Conservation (phyloP, 2,329 filamentous ascomycete genomes). For the Paraconiothyrium sp. region DNA sequence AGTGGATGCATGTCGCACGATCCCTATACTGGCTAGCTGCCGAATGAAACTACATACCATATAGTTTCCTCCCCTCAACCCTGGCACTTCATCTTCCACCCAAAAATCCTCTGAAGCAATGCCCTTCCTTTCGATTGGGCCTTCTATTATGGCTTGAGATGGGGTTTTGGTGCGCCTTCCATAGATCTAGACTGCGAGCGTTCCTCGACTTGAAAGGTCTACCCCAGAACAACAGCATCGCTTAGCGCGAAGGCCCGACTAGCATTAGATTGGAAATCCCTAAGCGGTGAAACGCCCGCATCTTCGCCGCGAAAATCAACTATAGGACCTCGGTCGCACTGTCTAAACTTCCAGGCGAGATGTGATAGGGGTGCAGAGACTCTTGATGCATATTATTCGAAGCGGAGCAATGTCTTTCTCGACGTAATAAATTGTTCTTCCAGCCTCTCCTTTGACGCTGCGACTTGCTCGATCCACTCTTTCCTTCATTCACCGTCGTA, state of each 20-base stretch:
- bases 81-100: neutral
- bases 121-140: neutral
- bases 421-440: neutral
- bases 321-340: neutral
- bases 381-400: neutral
- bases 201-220: neutral
- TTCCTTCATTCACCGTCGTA: neutral
- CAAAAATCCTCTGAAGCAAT: neutral
- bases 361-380: neutral
- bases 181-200: neutral
- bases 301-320: neutral
- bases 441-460: neutral
- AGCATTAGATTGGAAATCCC: neutral
- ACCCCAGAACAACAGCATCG: neutral
- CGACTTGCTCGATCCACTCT: neutral
- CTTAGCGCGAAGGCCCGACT: neutral
- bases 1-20: neutral
- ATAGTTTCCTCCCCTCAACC: neutral
- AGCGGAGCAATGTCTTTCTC: neutral
- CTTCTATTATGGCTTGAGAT: neutral
- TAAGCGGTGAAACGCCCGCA: neutral
- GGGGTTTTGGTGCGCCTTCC: neutral
- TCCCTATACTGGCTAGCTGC: neutral
- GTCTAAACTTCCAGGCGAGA: neutral
- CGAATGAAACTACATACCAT: neutral